Percentiles rank a stretch among this genome's conserved stretches.
These are phyloP conservation scores for Myrica gale DNA, from an alignment of 306 rosid species.

Conservation along the genomic window DNA sequence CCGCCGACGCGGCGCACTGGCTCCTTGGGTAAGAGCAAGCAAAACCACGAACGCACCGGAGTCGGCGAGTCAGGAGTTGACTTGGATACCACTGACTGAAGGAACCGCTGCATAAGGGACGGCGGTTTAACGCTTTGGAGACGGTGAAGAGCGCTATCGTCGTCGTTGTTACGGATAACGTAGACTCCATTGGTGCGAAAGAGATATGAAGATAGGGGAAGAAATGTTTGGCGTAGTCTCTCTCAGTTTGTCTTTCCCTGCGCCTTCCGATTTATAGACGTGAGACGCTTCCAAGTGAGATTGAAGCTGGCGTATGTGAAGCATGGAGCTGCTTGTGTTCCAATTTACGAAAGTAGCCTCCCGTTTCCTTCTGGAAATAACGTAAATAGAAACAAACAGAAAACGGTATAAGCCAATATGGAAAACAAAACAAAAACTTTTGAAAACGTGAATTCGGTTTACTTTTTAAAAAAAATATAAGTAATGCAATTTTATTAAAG, in stretches of 20 bases:
- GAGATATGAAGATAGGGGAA: neutral
- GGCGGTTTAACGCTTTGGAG: constrained; percentile 53
- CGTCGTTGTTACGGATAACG: constrained; percentile 41
- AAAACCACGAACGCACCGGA: constrained; percentile 31
- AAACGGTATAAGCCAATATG: too few relatives aligned
- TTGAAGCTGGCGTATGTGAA: too few relatives aligned
- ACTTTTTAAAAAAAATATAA: too few relatives aligned
- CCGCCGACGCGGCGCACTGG: constrained; percentile 23
- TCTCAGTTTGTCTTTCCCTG: neutral
- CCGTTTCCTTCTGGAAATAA: too few relatives aligned
- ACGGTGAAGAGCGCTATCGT: constrained; percentile 42
- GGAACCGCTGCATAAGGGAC: constrained; percentile 28
- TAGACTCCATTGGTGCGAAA: constrained; percentile 60
- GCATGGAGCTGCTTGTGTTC: too few relatives aligned
- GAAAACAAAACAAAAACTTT: too few relatives aligned
- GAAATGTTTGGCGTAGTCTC: neutral
- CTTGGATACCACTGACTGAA: constrained; percentile 29
- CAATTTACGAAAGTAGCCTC: too few relatives aligned
- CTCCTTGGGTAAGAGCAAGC: constrained; percentile 26
- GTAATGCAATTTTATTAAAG: too few relatives aligned
- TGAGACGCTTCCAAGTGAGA: too few relatives aligned
- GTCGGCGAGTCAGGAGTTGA: constrained; percentile 39
- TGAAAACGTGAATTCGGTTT: too few relatives aligned
- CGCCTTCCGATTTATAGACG: neutral
- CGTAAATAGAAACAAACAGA: too few relatives aligned